Percentiles rank a stretch among this genome's conserved stretches.
phyloP scores from a whole-genome alignment of 2,329 filamentous ascomycete species.

The Aaosphaeria arxii region DNA sequence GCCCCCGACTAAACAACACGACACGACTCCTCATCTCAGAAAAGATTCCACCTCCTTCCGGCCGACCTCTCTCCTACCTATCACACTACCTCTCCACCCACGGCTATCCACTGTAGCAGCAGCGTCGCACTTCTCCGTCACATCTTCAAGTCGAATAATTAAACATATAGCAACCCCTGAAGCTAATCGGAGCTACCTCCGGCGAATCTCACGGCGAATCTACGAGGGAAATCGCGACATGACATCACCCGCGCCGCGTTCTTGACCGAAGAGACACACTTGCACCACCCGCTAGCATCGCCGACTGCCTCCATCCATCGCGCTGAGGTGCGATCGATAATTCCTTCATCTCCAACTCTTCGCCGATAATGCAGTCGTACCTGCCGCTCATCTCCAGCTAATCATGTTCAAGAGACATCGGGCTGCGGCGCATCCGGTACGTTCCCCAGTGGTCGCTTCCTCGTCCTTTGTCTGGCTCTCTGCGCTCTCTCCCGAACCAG shows the following conservation, averaged over 20 bases:
- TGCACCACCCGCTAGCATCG: neutral
- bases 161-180: neutral
- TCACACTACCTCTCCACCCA: neutral
- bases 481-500: neutral
- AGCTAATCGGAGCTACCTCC: neutral
- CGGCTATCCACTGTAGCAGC: neutral
- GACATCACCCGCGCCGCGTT: neutral
- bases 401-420: conserved; percentile 33
- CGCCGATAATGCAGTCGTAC: conserved; percentile 20
- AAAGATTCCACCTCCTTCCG: neutral
- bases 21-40: too few species aligned
- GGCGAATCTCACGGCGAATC: neutral
- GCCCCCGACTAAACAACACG: too few species aligned
- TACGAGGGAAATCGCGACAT: neutral
- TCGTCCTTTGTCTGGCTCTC: neutral
- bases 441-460: conserved; percentile 3
- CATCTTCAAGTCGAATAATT: too few species aligned
- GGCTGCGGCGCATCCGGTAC: conserved; percentile 33
- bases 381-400: conserved; percentile 18
- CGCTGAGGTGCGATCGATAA: neutral
- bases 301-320: neutral
- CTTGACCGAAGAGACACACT: neutral
- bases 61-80: neutral
- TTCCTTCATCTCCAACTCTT: neutral
- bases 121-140: neutral